Base-by-base conservation (phyloP, 139 green algal species). In the Chlamydomonas sp. region DNA sequence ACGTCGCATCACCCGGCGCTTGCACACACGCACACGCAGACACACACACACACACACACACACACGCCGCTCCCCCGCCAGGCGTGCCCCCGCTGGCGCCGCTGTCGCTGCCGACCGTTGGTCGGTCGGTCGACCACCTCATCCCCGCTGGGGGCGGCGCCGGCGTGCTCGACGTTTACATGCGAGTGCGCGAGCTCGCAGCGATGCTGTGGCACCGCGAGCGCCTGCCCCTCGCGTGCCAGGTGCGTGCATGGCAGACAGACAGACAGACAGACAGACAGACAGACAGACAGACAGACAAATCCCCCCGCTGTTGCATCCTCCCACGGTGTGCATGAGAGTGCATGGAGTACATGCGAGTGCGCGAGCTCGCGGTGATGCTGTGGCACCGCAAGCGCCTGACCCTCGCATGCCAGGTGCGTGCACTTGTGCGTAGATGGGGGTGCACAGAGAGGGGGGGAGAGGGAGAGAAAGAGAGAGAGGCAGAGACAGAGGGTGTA, bases 301-400 rank as follows among this genome's bases (percentile, higher is more conserved):
- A n/a, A n/a, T n/a, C n/a, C n/a, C n/a, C n/a, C n/a, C n/a, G n/a
- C n/a, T n/a, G n/a, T n/a, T n/a, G n/a, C n/a, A n/a, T n/a, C n/a
- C n/a, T n/a, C n/a, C n/a, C n/a, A n/a, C n/a, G n/a, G n/a, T n/a
- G n/a, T n/a, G n/a, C n/a, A n/a, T n/a, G n/a, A n/a, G n/a, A n/a
- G n/a, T n/a, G n/a, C n/a, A n/a, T n/a, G n/a, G n/a, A n/a, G n/a
- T 54, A 58, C 48, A 49, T 58, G 30, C 5, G 5, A 5, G 3
- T 65, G 3, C 29, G 33, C 29, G 48, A 65, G 34, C 22, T 65
- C 5, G 67, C 48, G 4, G 48, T 4, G 33, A 6, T 20, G 31
- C 63, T 63, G 20, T 82, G 76, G 70, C 67, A 71, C 3, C 47
- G 59, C n/a, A 33, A 61, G n/a, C 70, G 78, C 16, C 24, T 24